Evolutionary conservation across 495 filamentous ascomycete species (phyloP), one percentile per base, ranked within the genome.

Genomic region (Lichina pygmaea): DNA sequence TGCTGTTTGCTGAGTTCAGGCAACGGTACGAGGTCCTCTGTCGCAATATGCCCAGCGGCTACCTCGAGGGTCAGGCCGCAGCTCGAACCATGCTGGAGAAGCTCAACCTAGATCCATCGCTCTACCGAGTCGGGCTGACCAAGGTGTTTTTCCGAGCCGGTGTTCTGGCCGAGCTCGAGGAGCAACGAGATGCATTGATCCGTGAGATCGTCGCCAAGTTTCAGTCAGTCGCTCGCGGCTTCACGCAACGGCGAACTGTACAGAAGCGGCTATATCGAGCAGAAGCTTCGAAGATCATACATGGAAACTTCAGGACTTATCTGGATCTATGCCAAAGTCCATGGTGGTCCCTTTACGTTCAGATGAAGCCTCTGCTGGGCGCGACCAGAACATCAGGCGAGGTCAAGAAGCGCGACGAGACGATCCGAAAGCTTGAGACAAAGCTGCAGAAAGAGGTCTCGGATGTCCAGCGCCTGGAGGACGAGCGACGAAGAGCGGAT

Each of bases 81-180:
- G 80, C 84, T 31, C 73, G 71, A 33, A 71, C 85, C 17, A 94
- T 99, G 73, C 67, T 99, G 6, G 80, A 93, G 44, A 85, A 81
- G 59, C 70, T 99, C 6, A 73, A 72, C 13, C 66, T 95, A 53
- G 89, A 99, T 55, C 70, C 63, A 48, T 65, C 81, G 3, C 71
- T 91, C 41, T 99, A 89, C 59, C 80, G 91, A 24, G 83, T 99
- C 48, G 91, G 91, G 42, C 61, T 93, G 34, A 94, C 91, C 17
- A 99, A 99, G 54, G 86, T 99, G 7, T 99, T 99, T 63, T 99
- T 99, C 66, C 67, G 89, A 46, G 86, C 91, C 42, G 91, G 91
- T 45, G 89, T 99, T 6, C 70, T 99, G 17, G 91, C 91, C 24
- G 91, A 95, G 52, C 66, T 99, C 33, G 91, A 99, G 68, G 91